Percentiles rank a stretch among this genome's conserved stretches.
These are phyloP conservation scores for Citrus trifoliata DNA, from an alignment of 345 rosid genomes.

Conservation along the genomic window DNA sequence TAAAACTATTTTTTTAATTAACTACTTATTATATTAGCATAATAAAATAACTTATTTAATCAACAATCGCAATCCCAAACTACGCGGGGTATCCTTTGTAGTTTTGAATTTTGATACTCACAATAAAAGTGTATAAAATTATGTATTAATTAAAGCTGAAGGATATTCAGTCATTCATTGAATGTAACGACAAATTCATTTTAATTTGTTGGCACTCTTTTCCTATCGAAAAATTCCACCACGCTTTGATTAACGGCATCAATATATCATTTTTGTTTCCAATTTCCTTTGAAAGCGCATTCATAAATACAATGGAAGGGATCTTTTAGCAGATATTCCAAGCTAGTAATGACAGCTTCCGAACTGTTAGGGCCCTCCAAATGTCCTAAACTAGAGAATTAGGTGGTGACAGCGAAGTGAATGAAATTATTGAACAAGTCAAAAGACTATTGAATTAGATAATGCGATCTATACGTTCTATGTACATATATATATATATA, in stretches of 20 bases:
- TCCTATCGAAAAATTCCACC: too few species aligned
- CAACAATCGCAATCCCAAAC: fast-evolving
- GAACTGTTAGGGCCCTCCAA: neutral
- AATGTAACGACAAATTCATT: too few species aligned
- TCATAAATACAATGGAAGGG: neutral
- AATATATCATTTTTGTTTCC: neutral
- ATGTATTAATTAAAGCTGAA: neutral
- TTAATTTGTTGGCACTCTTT: neutral
- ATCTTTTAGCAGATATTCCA: neutral
- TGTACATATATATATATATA: fast-evolving
- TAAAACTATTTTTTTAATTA: fast-evolving
- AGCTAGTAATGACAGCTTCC: neutral
- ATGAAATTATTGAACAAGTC: neutral
- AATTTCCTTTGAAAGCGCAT: neutral
- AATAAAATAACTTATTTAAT: too few species aligned
- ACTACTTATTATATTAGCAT: fast-evolving
- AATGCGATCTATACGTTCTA: neutral
- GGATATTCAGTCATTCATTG: neutral
- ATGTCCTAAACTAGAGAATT: neutral
- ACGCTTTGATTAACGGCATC: neutral
- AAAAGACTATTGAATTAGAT: neutral
- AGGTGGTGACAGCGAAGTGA: neutral
- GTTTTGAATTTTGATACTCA: neutral
- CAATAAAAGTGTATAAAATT: too few species aligned
- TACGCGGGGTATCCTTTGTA: too few species aligned